phyloP scores from a whole-genome alignment of 257 asterid species.

The Penstemon newberryi region DNA sequence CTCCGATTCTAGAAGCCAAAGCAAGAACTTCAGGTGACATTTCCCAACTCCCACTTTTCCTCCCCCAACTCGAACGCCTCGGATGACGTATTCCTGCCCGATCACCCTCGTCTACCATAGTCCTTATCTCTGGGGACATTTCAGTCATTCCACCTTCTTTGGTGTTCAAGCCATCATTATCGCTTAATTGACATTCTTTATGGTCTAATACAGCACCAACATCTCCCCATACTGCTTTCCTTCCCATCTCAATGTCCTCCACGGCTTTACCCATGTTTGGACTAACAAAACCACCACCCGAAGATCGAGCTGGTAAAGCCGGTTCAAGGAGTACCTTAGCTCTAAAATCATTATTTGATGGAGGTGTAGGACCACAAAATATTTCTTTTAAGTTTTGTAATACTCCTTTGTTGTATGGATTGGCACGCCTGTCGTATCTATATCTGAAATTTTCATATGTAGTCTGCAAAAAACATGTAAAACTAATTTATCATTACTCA shows the following conservation, averaged over 20 bases:
- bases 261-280: not conserved
- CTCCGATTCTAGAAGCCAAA: constrained; percentile 82
- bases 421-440: constrained; percentile 82
- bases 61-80: constrained; percentile 89
- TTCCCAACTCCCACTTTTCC: constrained; percentile 88
- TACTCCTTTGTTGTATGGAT: constrained; percentile 91
- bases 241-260: constrained; percentile 53
- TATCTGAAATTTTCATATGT: constrained; percentile 95
- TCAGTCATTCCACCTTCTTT: constrained; percentile 56
- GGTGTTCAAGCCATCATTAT: constrained; percentile 34
- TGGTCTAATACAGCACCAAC: constrained; percentile 13
- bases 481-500: not conserved
- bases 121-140: constrained; percentile 81
- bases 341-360: constrained; percentile 80
- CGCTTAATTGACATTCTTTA: not conserved
- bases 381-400: constrained; percentile 69
- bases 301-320: constrained; percentile 47
- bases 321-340: constrained; percentile 71
- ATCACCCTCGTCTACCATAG: constrained; percentile 76
- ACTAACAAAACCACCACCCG: constrained; percentile 47
- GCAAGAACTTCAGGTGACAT: constrained; percentile 98
- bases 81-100: constrained; percentile 36
- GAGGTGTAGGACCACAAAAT: constrained; percentile 63
- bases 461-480: constrained; percentile 55
- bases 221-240: constrained; percentile 94